Percentiles rank a stretch among this genome's conserved stretches.
phyloP scores from a whole-genome alignment of 1,284 basidiomycete species.

The Ganoderma resinaceum region DNA sequence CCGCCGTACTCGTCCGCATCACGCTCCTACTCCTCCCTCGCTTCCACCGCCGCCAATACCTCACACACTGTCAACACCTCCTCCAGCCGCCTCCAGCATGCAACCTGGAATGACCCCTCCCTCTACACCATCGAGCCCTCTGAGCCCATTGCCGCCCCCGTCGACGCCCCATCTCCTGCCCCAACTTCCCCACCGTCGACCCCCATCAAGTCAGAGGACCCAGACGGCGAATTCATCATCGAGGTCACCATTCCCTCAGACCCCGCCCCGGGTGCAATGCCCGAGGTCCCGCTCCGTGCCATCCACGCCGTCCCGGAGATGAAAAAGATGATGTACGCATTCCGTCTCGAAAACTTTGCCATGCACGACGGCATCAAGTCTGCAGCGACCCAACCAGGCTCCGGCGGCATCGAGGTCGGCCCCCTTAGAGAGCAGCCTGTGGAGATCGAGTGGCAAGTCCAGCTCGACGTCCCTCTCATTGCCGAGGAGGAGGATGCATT shows the following conservation, averaged over 20 bases:
- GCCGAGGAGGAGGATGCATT: constrained; percentile 17
- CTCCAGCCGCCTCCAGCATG: constrained; percentile 10
- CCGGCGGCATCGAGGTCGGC: constrained; percentile 37
- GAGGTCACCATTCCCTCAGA: constrained; percentile 36
- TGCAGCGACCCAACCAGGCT: constrained; percentile 32
- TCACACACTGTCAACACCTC: constrained; percentile 9
- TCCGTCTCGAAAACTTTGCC: constrained; percentile 78
- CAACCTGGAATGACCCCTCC: constrained; percentile 7
- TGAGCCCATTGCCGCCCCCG: constrained; percentile 12
- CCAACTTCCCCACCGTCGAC: constrained; percentile 7
- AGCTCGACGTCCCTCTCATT: constrained; percentile 32
- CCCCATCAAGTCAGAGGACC: constrained; percentile 32
- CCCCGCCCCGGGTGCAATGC: constrained; percentile 41
- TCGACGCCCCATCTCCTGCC: neutral
- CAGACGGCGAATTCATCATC: constrained; percentile 40
- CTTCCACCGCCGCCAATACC: constrained; percentile 14
- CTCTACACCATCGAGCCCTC: constrained; percentile 12
- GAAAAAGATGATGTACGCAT: constrained; percentile 77
- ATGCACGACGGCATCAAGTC: constrained; percentile 59
- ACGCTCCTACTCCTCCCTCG: constrained; percentile 27
- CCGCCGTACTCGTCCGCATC: constrained; percentile 18
- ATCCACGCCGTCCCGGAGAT: constrained; percentile 71
- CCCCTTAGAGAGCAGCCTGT: constrained; percentile 35
- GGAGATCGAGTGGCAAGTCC: constrained; percentile 38
- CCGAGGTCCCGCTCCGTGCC: constrained; percentile 75